These are phyloP conservation scores for Hericium coralloides DNA, from an alignment of 768 basidiomycete genomes.

Conservation along the genomic window DNA sequence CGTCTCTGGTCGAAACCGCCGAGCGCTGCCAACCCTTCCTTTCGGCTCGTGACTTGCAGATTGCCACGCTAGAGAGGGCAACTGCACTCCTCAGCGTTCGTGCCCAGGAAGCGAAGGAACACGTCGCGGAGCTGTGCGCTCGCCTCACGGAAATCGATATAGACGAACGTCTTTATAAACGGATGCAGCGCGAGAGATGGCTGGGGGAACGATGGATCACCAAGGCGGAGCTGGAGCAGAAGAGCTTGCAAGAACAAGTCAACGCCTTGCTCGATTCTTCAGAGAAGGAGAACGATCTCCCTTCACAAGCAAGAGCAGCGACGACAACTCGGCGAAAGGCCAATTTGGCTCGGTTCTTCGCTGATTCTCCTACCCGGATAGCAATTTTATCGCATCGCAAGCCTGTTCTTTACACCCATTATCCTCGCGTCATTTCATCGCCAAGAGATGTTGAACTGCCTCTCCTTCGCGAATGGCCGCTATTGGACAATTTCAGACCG, in stretches of 20 bases:
- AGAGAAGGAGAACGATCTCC: background rate
- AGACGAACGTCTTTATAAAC: background rate
- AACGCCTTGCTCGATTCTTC: background rate
- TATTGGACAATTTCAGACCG: background rate
- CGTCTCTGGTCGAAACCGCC: background rate
- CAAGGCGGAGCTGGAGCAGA: slow-evolving; percentile 1
- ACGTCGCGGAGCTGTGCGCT: slow-evolving; percentile 8
- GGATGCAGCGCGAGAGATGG: slow-evolving; percentile 10
- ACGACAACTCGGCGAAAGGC: slow-evolving; percentile 3
- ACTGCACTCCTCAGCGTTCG: background rate
- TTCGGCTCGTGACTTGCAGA: background rate
- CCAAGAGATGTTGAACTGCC: background rate
- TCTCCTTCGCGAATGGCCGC: background rate
- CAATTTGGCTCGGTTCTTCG: slow-evolving; percentile 11
- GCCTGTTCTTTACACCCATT: background rate
- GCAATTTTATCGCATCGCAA: background rate
- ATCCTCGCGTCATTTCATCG: background rate
- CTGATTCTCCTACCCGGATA: slow-evolving; percentile 10
- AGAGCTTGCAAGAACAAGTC: background rate
- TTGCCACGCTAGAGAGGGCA: background rate
- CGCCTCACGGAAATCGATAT: slow-evolving; percentile 3
- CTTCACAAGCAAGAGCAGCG: background rate
- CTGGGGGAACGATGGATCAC: slow-evolving; percentile 11
- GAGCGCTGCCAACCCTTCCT: background rate
- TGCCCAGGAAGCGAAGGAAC: background rate